phyloP scores from a whole-genome alignment of 2,329 filamentous ascomycete species.

The Talaromyces atroroseus region DNA sequence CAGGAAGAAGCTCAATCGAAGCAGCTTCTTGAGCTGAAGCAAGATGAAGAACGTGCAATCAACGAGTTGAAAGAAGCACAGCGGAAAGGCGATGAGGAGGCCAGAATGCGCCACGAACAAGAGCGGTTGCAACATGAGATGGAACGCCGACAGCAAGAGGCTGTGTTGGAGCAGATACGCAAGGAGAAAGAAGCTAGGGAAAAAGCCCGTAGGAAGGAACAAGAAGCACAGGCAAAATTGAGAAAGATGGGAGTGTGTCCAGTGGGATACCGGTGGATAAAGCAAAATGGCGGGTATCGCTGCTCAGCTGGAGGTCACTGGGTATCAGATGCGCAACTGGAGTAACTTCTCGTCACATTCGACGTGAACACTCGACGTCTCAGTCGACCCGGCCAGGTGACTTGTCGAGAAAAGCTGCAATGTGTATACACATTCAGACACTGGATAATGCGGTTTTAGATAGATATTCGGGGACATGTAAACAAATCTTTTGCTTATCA shows the following conservation, averaged over 20 bases:
- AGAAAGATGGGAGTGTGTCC: conserved; percentile 51
- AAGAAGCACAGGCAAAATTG: conserved; percentile 45
- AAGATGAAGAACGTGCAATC: background rate
- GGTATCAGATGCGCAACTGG: conserved; percentile 8
- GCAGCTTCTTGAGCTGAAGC: background rate
- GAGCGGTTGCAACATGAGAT: conserved; percentile 17
- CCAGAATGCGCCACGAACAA: conserved; percentile 28
- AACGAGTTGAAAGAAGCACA: conserved; percentile 7
- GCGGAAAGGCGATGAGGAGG: conserved; percentile 6
- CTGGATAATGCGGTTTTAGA: too few relatives aligned
- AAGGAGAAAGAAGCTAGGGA: conserved; percentile 27
- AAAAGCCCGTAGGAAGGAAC: conserved; percentile 34
- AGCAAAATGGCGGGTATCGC: conserved; percentile 43
- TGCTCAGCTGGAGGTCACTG: conserved; percentile 8
- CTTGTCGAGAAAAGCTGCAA: too few relatives aligned
- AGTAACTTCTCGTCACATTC: background rate
- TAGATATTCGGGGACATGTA: too few relatives aligned
- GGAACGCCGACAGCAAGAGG: conserved; percentile 25
- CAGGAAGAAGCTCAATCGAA: background rate
- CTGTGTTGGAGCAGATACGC: conserved; percentile 28
- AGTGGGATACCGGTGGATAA: conserved; percentile 57
- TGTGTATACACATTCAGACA: too few relatives aligned
- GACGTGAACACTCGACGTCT: too few relatives aligned
- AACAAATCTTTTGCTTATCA: too few relatives aligned
- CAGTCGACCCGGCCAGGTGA: too few relatives aligned